These are phyloP conservation scores for Mycena amicta DNA, from an alignment of 768 basidiomycete genomes.

Conservation along the genomic window DNA sequence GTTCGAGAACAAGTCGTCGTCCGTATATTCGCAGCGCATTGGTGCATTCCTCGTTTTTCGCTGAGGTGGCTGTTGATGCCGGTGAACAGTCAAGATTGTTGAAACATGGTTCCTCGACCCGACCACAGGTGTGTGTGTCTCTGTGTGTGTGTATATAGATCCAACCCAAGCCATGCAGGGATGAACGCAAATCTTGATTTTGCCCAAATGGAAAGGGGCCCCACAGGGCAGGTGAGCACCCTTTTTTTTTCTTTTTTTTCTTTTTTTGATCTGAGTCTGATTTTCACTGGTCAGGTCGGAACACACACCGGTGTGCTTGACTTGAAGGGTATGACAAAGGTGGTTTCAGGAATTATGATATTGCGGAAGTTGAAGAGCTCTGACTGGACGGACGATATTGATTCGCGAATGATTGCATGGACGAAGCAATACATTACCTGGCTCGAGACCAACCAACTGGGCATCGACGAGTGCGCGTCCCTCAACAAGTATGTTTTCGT, in stretches of 20 bases:
- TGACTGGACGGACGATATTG: constrained; percentile 58
- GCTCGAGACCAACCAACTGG: constrained; percentile 52
- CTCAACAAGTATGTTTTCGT: constrained; percentile 51
- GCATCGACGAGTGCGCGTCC: constrained; percentile 46
- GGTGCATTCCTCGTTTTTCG: constrained; percentile 28
- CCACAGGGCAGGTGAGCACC: constrained; percentile 40
- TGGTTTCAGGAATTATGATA: constrained; percentile 55
- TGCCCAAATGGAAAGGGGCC: constrained; percentile 52
- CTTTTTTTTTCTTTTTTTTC: too few relatives aligned
- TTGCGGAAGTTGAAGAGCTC: constrained; percentile 50
- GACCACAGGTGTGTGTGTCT: too few relatives aligned
- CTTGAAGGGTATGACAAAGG: constrained; percentile 58
- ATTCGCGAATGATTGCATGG: constrained; percentile 55
- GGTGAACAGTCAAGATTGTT: constrained; percentile 43
- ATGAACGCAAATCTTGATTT: constrained; percentile 72
- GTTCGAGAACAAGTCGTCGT: constrained; percentile 17
- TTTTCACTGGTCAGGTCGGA: constrained; percentile 42
- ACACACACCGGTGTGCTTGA: constrained; percentile 63
- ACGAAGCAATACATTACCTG: constrained; percentile 53
- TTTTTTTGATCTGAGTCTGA: too few relatives aligned
- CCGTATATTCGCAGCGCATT: constrained; percentile 42
- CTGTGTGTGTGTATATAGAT: too few relatives aligned
- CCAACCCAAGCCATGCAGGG: too few relatives aligned
- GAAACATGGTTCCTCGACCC: constrained; percentile 61
- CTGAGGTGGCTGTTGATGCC: constrained; percentile 53